Evolutionary conservation across 2,329 filamentous ascomycete species (phyloP).

Genomic region (Ambrosiella cleistominuta): DNA sequence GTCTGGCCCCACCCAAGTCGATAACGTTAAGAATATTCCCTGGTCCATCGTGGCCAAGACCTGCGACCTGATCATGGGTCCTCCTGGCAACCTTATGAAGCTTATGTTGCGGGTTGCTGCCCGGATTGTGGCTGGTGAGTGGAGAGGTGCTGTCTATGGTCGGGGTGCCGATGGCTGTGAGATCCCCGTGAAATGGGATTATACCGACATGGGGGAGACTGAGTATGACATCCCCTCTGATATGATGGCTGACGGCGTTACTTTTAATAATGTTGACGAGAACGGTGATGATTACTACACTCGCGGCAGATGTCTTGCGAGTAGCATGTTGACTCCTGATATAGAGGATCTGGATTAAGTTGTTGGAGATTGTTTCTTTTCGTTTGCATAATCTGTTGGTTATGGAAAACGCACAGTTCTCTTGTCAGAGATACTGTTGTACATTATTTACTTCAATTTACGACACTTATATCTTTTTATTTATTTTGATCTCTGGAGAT

Average conservation of each 20-base stretch:
- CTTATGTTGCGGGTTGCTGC: slow-evolving; percentile 71
- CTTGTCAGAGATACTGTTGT: background rate
- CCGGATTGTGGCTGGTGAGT: slow-evolving; percentile 48
- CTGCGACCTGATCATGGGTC: slow-evolving; percentile 56
- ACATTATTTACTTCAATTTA: background rate
- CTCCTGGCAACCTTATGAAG: slow-evolving; percentile 60
- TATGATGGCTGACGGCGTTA: slow-evolving; percentile 1
- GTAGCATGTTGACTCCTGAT: slow-evolving; percentile 8
- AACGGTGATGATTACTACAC: slow-evolving; percentile 12
- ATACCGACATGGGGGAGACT: slow-evolving; percentile 33
- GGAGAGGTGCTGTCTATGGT: slow-evolving; percentile 42
- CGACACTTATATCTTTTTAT: background rate
- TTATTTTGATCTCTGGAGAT: background rate
- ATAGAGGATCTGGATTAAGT: slow-evolving; percentile 11
- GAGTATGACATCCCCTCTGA: background rate
- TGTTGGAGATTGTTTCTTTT: background rate
- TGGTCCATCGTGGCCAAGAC: slow-evolving; percentile 59
- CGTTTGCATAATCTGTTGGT: background rate
- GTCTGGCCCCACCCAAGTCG: slow-evolving; percentile 19
- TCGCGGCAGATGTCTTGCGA: slow-evolving; percentile 10
- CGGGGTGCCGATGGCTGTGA: slow-evolving; percentile 34
- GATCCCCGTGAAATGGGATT: slow-evolving; percentile 44
- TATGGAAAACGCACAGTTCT: background rate
- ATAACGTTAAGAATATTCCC: slow-evolving; percentile 34
- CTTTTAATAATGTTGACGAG: slow-evolving; percentile 6